phyloP scores from a whole-genome alignment of 2,329 filamentous ascomycete genomes.

The Penicillium concentricum region DNA sequence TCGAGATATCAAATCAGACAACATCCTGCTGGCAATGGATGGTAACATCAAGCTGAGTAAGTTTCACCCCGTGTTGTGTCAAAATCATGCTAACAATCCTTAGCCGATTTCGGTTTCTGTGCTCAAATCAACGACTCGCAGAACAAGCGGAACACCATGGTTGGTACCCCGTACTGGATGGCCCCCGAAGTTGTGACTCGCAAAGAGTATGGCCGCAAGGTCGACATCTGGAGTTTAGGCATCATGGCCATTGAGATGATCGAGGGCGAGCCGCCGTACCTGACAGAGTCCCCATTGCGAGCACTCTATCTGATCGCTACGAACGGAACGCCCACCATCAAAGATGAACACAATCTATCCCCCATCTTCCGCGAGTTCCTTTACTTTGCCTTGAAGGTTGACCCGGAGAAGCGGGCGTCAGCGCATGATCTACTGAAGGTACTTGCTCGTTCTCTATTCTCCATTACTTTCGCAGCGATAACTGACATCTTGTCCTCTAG shows the following conservation, averaged over 20 bases:
- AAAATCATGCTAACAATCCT: slow-evolving; percentile 22
- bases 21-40: slow-evolving; percentile 88
- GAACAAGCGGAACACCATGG: slow-evolving; percentile 98
- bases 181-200: slow-evolving; percentile 95
- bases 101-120: slow-evolving; percentile 97
- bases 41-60: slow-evolving; percentile 96
- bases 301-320: slow-evolving; percentile 96
- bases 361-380: slow-evolving; percentile 87
- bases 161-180: slow-evolving; percentile 99
- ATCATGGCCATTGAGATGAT: slow-evolving; percentile 99
- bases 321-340: slow-evolving; percentile 91
- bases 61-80: slow-evolving; percentile 33
- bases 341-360: slow-evolving; percentile 82
- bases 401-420: slow-evolving; percentile 93
- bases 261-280: slow-evolving; percentile 93
- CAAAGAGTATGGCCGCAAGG: slow-evolving; percentile 97
- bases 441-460: slow-evolving; percentile 21
- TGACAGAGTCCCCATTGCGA: slow-evolving; percentile 89
- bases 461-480: background rate
- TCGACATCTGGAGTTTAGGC: slow-evolving; percentile 96
- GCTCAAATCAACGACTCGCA: slow-evolving; percentile 97
- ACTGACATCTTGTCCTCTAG: slow-evolving; percentile 45
- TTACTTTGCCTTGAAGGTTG: slow-evolving; percentile 89
- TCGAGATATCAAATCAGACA: slow-evolving; percentile 98
- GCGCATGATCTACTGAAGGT: slow-evolving; percentile 92